phyloP scores from a whole-genome alignment of 306 rosid genomes.

The Dryas alaskensis region DNA sequence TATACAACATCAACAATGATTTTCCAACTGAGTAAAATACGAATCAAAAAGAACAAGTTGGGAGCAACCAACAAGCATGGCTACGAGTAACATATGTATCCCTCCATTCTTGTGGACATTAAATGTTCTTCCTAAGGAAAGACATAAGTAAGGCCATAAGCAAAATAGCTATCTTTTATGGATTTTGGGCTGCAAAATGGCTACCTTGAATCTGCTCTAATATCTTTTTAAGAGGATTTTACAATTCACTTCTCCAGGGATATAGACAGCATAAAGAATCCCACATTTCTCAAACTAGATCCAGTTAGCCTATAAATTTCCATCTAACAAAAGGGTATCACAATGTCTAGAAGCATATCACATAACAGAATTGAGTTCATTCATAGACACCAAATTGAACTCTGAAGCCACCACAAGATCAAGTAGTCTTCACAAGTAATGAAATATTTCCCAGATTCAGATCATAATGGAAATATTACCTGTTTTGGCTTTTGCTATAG shows the following conservation, averaged over 20 bases:
- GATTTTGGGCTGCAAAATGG: background rate
- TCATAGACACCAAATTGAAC: background rate
- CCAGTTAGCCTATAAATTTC: background rate
- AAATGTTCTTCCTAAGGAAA: background rate
- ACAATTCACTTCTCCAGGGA: background rate
- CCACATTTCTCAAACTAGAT: background rate
- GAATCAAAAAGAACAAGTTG: background rate
- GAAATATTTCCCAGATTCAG: background rate
- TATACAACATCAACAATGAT: background rate
- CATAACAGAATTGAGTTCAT: background rate
- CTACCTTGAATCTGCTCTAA: background rate
- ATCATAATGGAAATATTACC: conserved; percentile 43
- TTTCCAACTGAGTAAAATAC: background rate
- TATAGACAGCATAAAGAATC: background rate
- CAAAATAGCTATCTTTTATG: background rate
- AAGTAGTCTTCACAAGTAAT: background rate
- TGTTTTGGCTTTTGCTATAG: conserved; percentile 67
- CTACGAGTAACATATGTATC: background rate
- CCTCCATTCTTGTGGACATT: background rate
- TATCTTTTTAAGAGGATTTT: background rate
- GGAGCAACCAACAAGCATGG: background rate
- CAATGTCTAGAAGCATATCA: background rate
- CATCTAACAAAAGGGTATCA: background rate
- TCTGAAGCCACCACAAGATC: background rate
- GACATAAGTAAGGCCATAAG: background rate